Percentiles rank a stretch among this genome's conserved stretches.
Conservation (phyloP, 2,329 filamentous ascomycete species). For the Fusarium albidum region DNA sequence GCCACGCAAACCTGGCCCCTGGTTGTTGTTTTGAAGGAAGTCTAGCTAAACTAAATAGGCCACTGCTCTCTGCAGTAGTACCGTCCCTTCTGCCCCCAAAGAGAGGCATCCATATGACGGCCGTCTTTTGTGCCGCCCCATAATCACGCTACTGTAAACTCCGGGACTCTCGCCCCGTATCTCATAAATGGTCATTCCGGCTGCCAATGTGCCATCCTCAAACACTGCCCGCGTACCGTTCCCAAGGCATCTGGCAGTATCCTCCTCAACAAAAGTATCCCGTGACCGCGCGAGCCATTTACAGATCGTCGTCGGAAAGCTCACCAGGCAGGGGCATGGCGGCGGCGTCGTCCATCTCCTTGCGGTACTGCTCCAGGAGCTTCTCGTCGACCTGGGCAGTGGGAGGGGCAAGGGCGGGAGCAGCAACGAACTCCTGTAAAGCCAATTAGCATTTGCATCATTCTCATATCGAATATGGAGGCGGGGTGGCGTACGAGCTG, state of each 20-base stretch:
- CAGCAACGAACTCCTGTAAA: constrained; percentile 90
- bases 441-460: constrained; percentile 38
- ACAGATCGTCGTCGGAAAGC: constrained; percentile 79
- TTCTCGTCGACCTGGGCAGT: constrained; percentile 88
- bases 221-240: constrained; percentile 37
- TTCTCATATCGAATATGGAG: not conserved
- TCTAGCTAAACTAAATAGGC: constrained; percentile 48
- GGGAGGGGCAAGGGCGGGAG: constrained; percentile 91
- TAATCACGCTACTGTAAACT: constrained; percentile 49
- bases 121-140: constrained; percentile 43
- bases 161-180: constrained; percentile 44
- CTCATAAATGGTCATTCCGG: constrained; percentile 50
- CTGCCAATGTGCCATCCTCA: constrained; percentile 43
- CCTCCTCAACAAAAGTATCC: constrained; percentile 42
- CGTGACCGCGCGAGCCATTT: constrained; percentile 48
- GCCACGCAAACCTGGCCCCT: constrained; percentile 41
- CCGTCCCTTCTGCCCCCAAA: constrained; percentile 44
- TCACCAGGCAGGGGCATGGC: constrained; percentile 91
- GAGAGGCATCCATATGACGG: constrained; percentile 38
- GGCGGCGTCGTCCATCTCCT: constrained; percentile 87
- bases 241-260: constrained; percentile 34
- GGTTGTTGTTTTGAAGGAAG: constrained; percentile 44
- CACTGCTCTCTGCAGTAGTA: constrained; percentile 43
- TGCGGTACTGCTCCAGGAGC: constrained; percentile 81
- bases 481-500: constrained; percentile 30